phyloP scores from a whole-genome alignment of 2,329 filamentous ascomycete genomes.

The Alternaria sp. region DNA sequence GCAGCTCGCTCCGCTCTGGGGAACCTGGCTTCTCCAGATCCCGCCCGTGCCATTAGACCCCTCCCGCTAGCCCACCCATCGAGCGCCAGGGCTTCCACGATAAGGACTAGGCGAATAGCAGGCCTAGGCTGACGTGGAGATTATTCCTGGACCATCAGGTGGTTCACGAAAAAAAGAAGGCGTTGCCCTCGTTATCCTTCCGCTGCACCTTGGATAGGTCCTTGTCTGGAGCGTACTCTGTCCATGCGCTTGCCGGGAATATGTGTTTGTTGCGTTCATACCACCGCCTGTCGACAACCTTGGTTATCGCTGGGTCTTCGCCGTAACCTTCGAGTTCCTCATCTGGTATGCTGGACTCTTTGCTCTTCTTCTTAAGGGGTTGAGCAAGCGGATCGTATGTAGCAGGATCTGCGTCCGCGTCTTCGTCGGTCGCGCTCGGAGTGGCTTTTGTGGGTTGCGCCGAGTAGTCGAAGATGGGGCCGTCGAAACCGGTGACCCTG shows the following conservation, averaged over 20 bases:
- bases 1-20: slow-evolving; percentile 1
- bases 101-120: not conserved
- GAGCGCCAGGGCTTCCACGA: not conserved
- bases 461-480: slow-evolving; percentile 79
- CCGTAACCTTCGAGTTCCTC: slow-evolving; percentile 70
- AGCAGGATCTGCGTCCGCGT: slow-evolving; percentile 25
- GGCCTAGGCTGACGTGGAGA: not conserved
- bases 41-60: slow-evolving; percentile 5
- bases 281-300: slow-evolving; percentile 95
- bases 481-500: slow-evolving; percentile 75
- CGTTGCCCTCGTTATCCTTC: slow-evolving; percentile 86
- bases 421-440: slow-evolving; percentile 24
- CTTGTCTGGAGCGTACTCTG: slow-evolving; percentile 88
- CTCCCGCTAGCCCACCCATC: not conserved
- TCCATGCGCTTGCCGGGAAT: slow-evolving; percentile 94
- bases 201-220: slow-evolving; percentile 80
- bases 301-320: slow-evolving; percentile 82
- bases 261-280: slow-evolving; percentile 99
- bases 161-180: slow-evolving; percentile 72
- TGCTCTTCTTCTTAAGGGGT: slow-evolving; percentile 44
- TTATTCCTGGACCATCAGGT: not conserved
- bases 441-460: slow-evolving; percentile 55
- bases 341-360: slow-evolving; percentile 52
- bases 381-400: slow-evolving; percentile 52
- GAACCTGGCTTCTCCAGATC: slow-evolving; percentile 3